Evolutionary conservation across 176 grass and related monocot genomes (phyloP), one percentile per base, ranked within the genome.

Genomic region (Aegilops longissima): DNA sequence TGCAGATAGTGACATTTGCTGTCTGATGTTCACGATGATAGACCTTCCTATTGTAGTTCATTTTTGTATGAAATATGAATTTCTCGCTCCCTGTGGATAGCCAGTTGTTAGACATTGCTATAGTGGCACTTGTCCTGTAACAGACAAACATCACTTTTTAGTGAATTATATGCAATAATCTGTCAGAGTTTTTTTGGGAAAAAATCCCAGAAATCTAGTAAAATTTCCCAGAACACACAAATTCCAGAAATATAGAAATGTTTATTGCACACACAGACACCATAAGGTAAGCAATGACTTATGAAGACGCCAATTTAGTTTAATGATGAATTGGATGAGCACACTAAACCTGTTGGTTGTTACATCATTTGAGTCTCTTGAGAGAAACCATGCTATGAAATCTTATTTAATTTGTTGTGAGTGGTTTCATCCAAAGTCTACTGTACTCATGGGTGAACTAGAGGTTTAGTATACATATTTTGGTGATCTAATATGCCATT

Each of bases 401-500:
- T 65, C 65, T 63, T 78, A 40, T 70, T 68, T 81, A n/a, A 71
- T 64, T 61, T 23, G 14, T 78, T 40, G 30, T 3, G 38, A 70
- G 31, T 67, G 24, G 21, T 81, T 69, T 68, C 25, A 5, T 47
- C 34, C 36, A 66, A 80, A 34, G 42, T 29, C 17, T 74, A 24
- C n/a, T 80, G 76, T 80, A 82, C 39, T 86, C 4, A 56, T 77
- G 51, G 13, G 49, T 52, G 9, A 52, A 76, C 11, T 7, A 12
- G 61, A 70, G 4, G 70, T 73, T 85, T 65, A 73, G 12, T 23
- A 9, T 56, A 79, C 40, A 77, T 86, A 31, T 78, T 82, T 63
- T 78, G 44, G 38, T 66, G 58, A n/a, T 87, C 35, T 61, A 79
- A 86, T 54, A 54, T 62, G 56, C 74, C 83, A 40, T 56, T 93